Evolutionary conservation across 805 yeast genomes (phyloP).

Genomic region (Yueomyces sinensis): DNA sequence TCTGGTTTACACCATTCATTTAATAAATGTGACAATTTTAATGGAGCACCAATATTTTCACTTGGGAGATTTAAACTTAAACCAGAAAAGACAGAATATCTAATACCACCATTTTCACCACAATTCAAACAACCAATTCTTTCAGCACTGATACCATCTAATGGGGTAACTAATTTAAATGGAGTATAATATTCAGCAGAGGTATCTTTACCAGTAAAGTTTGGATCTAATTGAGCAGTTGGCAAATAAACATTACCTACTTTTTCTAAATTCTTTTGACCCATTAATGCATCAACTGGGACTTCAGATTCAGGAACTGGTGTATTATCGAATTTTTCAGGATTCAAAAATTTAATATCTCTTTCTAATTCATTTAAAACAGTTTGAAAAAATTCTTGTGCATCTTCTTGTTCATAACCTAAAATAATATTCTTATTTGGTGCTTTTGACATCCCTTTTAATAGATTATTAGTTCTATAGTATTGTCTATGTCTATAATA

Average conservation of each 20-base stretch:
- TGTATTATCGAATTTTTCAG: slow-evolving; percentile 9
- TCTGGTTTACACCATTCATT: slow-evolving; percentile 67
- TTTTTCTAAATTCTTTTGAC: slow-evolving; percentile 37
- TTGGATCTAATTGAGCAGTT: slow-evolving; percentile 66
- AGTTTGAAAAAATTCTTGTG: slow-evolving; percentile 87
- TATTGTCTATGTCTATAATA: slow-evolving; percentile 42
- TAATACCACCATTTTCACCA: slow-evolving; percentile 88
- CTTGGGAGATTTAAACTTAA: slow-evolving; percentile 57
- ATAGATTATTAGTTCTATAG: slow-evolving; percentile 45
- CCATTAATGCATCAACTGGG: slow-evolving; percentile 25
- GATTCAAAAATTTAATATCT: slow-evolving; percentile 11
- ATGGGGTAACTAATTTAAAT: slow-evolving; percentile 64
- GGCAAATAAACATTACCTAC: slow-evolving; percentile 59
- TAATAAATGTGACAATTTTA: slow-evolving; percentile 39
- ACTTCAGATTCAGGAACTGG: slow-evolving; percentile 19
- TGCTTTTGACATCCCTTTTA: slow-evolving; percentile 61
- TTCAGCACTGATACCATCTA: slow-evolving; percentile 81
- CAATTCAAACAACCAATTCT: slow-evolving; percentile 83
- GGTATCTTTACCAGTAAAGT: slow-evolving; percentile 26
- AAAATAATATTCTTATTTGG: slow-evolving; percentile 65
- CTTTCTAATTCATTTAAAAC: slow-evolving; percentile 54
- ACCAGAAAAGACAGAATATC: slow-evolving; percentile 69
- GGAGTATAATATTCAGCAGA: slow-evolving; percentile 34
- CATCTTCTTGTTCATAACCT: slow-evolving; percentile 92
- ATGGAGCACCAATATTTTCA: slow-evolving; percentile 28